A percentile compares a stretch with the other conserved stretches of the same genome.
phyloP scores from a whole-genome alignment of 1,284 basidiomycete genomes.

The Limonomyces culmigenus region DNA sequence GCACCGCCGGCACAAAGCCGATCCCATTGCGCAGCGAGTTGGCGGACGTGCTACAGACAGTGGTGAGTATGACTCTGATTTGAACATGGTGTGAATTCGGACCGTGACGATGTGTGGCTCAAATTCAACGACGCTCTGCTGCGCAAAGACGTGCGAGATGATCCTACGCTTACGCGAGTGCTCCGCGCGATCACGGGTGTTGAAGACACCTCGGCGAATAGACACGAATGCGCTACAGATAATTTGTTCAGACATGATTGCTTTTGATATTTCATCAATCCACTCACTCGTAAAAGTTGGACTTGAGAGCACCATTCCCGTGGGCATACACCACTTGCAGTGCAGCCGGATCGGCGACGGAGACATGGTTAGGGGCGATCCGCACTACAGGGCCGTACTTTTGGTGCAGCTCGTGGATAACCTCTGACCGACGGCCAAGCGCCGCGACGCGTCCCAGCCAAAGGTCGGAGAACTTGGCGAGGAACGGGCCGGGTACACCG shows the following conservation, averaged over 20 bases:
- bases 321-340: constrained; percentile 64
- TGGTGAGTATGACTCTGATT: too few relatives aligned
- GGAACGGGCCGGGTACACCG: constrained; percentile 53
- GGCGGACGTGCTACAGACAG: constrained; percentile 40
- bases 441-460: constrained; percentile 61
- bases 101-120: constrained; percentile 70
- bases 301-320: constrained; percentile 65
- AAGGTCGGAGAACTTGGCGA: constrained; percentile 60
- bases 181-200: constrained; percentile 66
- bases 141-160: constrained; percentile 76
- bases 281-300: constrained; percentile 57
- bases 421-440: constrained; percentile 58
- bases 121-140: constrained; percentile 68
- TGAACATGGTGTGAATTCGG: too few relatives aligned
- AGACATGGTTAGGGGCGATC: constrained; percentile 76
- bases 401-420: constrained; percentile 61
- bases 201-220: constrained; percentile 67
- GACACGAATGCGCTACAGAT: constrained; percentile 31
- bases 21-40: constrained; percentile 67
- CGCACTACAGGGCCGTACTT: constrained; percentile 78
- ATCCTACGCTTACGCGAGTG: constrained; percentile 86
- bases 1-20: constrained; percentile 39
- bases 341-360: constrained; percentile 66
- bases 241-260: neutral
- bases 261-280: constrained; percentile 25